phyloP scores from a whole-genome alignment of 2,329 filamentous ascomycete genomes.

The Aspergillus latus region DNA sequence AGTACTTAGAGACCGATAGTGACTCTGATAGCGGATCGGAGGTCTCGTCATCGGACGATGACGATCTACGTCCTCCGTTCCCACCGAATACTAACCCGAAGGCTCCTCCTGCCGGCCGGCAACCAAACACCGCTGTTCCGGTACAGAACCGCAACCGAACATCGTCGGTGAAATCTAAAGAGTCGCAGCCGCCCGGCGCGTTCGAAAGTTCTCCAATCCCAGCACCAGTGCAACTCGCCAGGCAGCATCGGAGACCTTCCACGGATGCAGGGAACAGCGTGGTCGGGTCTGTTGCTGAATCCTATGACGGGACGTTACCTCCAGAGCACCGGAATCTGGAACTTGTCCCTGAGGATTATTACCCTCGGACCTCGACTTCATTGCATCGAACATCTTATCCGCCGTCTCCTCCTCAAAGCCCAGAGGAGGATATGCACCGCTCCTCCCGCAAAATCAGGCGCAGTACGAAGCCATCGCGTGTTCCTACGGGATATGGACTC shows the following conservation, averaged over 20 bases:
- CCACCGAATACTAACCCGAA: constrained; percentile 15
- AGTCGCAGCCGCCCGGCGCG: constrained; percentile 28
- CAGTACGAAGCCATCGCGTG: constrained; percentile 24
- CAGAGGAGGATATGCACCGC: constrained; percentile 29
- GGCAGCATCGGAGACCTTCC: constrained; percentile 27
- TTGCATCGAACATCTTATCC: constrained; percentile 28
- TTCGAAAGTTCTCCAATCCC: constrained; percentile 28
- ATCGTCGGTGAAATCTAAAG: constrained; percentile 33
- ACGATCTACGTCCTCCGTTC: constrained; percentile 12
- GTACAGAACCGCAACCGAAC: constrained; percentile 30
- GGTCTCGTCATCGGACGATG: constrained; percentile 22
- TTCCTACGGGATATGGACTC: constrained; percentile 38
- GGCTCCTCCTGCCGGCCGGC: constrained; percentile 11
- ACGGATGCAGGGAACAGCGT: constrained; percentile 21
- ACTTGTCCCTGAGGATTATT: constrained; percentile 37
- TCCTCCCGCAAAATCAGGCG: constrained; percentile 23
- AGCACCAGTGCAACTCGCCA: constrained; percentile 29
- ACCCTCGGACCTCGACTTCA: constrained; percentile 25
- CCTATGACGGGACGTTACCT: constrained; percentile 23
- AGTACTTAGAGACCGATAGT: constrained; percentile 36
- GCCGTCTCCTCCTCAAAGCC: constrained; percentile 37
- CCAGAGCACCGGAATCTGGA: constrained; percentile 30
- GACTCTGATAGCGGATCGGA: constrained; percentile 24
- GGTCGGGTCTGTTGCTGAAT: constrained; percentile 12
- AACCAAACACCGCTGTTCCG: constrained; percentile 12